phyloP scores from a whole-genome alignment of 352 stramenopile genomes.

The Albugo laibachii region DNA sequence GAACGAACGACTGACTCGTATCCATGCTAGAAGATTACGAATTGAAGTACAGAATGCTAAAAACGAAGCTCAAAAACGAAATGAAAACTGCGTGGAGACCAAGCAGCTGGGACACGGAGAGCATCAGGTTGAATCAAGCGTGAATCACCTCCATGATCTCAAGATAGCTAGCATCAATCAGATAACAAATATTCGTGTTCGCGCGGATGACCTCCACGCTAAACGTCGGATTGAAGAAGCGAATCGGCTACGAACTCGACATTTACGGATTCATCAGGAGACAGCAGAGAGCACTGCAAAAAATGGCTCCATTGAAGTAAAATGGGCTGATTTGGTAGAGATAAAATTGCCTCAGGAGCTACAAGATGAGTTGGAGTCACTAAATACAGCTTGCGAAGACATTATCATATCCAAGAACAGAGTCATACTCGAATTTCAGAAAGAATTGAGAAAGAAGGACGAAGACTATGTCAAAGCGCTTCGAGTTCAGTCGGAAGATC shows the following conservation, averaged over 20 bases:
- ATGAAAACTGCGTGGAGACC: slow-evolving; percentile 33
- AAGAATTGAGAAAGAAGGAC: slow-evolving; percentile 85
- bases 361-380: slow-evolving; percentile 71
- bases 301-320: slow-evolving; percentile 88
- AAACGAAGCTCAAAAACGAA: slow-evolving; percentile 53
- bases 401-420: slow-evolving; percentile 83
- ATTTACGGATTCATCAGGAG: slow-evolving; percentile 82
- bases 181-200: slow-evolving; percentile 82
- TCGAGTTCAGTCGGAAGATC: slow-evolving; percentile 78
- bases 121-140: slow-evolving; percentile 56
- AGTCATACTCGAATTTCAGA: slow-evolving; percentile 80
- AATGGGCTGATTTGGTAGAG: slow-evolving; percentile 80
- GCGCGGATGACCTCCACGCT: slow-evolving; percentile 79
- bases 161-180: slow-evolving; percentile 72
- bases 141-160: slow-evolving; percentile 51
- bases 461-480: slow-evolving; percentile 88
- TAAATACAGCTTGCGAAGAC: slow-evolving; percentile 71
- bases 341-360: slow-evolving; percentile 88
- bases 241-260: slow-evolving; percentile 58
- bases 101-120: slow-evolving; percentile 45
- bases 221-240: slow-evolving; percentile 81
- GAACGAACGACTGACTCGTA: slow-evolving; percentile 36
- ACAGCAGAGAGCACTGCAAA: slow-evolving; percentile 74
- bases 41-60: slow-evolving; percentile 64
- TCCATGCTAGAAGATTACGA: slow-evolving; percentile 37